phyloP scores from a whole-genome alignment of 257 asterid genomes.

The Solanum tarijense region DNA sequence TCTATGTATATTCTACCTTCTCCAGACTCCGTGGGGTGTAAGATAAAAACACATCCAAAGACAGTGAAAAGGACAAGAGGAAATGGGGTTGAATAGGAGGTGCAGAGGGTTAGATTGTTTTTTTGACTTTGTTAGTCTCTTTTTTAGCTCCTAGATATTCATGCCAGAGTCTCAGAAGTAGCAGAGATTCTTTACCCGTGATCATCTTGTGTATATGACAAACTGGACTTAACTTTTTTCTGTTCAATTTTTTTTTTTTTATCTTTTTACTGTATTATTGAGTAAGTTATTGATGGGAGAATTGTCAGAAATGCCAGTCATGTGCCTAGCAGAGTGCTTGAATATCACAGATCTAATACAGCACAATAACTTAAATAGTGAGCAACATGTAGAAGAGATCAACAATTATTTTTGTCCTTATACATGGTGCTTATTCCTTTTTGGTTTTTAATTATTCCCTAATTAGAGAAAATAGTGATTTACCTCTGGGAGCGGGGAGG shows the following conservation, averaged over 20 bases:
- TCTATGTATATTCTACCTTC: background rate
- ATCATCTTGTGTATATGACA: background rate
- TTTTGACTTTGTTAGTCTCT: background rate
- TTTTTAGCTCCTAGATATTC: background rate
- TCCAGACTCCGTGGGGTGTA: background rate
- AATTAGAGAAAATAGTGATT: background rate
- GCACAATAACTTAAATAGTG: background rate
- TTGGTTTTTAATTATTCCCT: background rate
- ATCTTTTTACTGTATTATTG: background rate
- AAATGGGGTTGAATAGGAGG: background rate
- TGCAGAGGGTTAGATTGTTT: background rate
- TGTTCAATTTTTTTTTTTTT: background rate
- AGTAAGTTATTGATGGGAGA: background rate
- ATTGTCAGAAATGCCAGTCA: background rate
- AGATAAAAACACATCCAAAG: background rate
- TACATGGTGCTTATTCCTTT: background rate
- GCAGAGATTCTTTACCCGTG: slow-evolving; percentile 15
- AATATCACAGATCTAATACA: background rate
- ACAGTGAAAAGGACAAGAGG: background rate
- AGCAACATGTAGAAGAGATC: background rate
- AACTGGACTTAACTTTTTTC: background rate
- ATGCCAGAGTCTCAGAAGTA: background rate
- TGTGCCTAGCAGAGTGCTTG: background rate
- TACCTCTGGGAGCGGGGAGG: background rate
- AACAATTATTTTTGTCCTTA: background rate